Conservation (phyloP, 257 asterid species). For the Cordia subcordata region DNA sequence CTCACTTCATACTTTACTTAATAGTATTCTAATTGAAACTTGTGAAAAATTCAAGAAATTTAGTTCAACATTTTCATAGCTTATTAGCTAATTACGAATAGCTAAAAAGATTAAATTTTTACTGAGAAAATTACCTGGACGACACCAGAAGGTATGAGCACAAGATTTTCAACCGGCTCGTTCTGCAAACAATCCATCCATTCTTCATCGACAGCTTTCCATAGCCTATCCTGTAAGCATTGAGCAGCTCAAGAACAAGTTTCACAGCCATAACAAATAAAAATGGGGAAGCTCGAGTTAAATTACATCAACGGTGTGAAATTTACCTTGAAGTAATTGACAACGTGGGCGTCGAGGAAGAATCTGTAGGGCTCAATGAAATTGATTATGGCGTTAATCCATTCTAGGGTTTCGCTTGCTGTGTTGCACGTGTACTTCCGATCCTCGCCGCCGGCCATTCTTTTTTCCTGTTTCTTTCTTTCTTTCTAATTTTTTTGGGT, state of each 20-base stretch:
- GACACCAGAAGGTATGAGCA: conserved; percentile 64
- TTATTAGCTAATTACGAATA: neutral
- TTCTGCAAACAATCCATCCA: conserved; percentile 78
- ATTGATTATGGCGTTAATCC: conserved; percentile 67
- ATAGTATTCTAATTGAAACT: neutral
- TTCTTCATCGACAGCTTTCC: conserved; percentile 76
- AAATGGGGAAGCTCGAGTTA: too few relatives aligned
- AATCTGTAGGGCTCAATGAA: conserved; percentile 63
- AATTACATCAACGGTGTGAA: too few relatives aligned
- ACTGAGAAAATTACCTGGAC: conserved; percentile 17
- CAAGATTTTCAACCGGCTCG: conserved; percentile 53
- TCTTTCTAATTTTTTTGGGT: too few relatives aligned
- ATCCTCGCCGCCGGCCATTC: neutral
- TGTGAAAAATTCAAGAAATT: neutral
- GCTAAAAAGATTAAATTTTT: neutral
- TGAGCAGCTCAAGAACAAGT: neutral
- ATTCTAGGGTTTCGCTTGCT: conserved; percentile 58
- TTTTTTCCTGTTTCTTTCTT: neutral
- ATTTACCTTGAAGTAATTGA: conserved; percentile 63
- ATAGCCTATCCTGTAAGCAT: conserved; percentile 56
- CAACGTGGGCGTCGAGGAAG: conserved; percentile 68
- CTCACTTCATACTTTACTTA: neutral
- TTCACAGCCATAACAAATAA: too few relatives aligned
- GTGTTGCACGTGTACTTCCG: conserved; percentile 52
- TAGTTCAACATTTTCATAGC: neutral